Conservation (phyloP, 2,329 filamentous ascomycete genomes). For the Exophiala lecanii-corni region DNA sequence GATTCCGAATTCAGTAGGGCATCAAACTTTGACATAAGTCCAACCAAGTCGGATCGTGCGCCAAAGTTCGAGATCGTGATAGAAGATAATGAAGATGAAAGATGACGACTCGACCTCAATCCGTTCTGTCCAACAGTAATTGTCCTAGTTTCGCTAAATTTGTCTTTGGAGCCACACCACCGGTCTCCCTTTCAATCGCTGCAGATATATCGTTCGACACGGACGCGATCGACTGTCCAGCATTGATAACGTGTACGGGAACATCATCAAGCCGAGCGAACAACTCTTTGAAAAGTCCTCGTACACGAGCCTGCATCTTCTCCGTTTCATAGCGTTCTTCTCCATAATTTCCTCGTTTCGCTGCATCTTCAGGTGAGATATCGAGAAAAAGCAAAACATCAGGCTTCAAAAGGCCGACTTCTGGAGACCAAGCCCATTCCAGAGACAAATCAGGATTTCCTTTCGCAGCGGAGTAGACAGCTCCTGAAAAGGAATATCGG, state of each 20-base stretch:
- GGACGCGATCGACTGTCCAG: slow-evolving; percentile 46
- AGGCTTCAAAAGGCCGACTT: slow-evolving; percentile 79
- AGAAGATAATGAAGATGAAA: slow-evolving; percentile 53
- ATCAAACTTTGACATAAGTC: slow-evolving; percentile 1
- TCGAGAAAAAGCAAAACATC: slow-evolving; percentile 87
- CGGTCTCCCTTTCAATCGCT: slow-evolving; percentile 4
- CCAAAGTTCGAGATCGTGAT: slow-evolving; percentile 42
- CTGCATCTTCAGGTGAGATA: slow-evolving; percentile 67
- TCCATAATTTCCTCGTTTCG: slow-evolving; percentile 78
- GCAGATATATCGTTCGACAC: slow-evolving; percentile 43
- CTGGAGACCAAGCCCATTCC: slow-evolving; percentile 76
- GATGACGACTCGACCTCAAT: slow-evolving; percentile 11
- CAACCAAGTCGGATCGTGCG: not conserved
- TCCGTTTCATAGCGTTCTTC: slow-evolving; percentile 82
- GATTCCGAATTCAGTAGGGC: slow-evolving; percentile 14
- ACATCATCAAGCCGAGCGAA: slow-evolving; percentile 41
- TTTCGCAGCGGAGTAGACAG: slow-evolving; percentile 90
- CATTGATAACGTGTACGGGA: slow-evolving; percentile 53
- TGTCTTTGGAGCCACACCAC: slow-evolving; percentile 24
- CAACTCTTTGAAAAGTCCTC: slow-evolving; percentile 63
- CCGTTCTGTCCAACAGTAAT: slow-evolving; percentile 18
- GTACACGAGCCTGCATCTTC: slow-evolving; percentile 75
- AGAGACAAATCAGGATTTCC: slow-evolving; percentile 64
- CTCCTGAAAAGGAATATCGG: slow-evolving; percentile 91
- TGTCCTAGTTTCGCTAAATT: slow-evolving; percentile 32